Base-by-base conservation (phyloP, 441 rosid genomes). In the Euphorbia neoarborescens region DNA sequence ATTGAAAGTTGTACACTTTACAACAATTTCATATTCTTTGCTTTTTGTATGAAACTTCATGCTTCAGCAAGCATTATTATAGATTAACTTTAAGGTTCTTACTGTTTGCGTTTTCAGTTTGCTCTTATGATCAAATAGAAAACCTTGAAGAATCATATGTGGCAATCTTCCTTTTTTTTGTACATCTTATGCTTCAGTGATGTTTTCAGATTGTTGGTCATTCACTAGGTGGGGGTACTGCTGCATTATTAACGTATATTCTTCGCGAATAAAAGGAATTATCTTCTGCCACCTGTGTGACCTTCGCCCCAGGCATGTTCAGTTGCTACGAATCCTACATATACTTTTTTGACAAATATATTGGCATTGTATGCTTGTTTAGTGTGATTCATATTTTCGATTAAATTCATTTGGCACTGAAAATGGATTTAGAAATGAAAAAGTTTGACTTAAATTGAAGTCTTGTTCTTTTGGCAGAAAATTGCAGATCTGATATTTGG, bases 161-260 rank as follows among this genome's bases (percentile, higher is more conserved):
- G 37, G 5, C 56, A 28, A 19, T 50, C 22, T 65, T 56, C 20
- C 34, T 30, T 5, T 62, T 10, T 54, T 19, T 63, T 54, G 35
- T 50, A 22, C 56, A 42, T 74, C 38, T 74, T 63, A 85, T 83
- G 74, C 85, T 89, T 77, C 74, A 82, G 81, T 88, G 81, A 77
- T 86, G 58, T 82, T 88, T 59, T 83, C 83, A 75, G 78, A 53
- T 75, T 65, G 93, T 92, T 50, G 99, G 96, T 68, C 99, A 94
- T 82, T 92, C 97, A 27, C 96, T 94, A 73, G 99, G 99, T 40
- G 99, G 99, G 30, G 97, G 97, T 72, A 94, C 99, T 48, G 98
- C 98, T 69, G 92, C 99, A 19, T 80, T 79, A 14, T 68, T 79
- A 62, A 76, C 82, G 9, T 79, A 76, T 48, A 71, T 75, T 25